phyloP scores from a whole-genome alignment of 1,139 yeast genomes.

The Hyphopichia khmerensis region DNA sequence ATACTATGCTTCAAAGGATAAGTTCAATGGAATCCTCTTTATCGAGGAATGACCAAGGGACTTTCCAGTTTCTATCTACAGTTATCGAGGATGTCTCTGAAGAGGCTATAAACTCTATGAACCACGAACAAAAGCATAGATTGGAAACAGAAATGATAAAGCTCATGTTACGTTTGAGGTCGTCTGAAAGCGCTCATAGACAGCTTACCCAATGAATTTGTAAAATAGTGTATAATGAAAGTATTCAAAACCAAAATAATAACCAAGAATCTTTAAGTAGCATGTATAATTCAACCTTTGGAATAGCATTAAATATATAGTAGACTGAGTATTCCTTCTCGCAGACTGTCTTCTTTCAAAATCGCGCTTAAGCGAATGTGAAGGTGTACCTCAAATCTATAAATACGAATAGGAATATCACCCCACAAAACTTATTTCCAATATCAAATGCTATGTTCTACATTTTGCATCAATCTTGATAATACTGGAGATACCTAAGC shows the following conservation, averaged over 20 bases:
- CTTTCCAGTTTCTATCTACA: background rate
- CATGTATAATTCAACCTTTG: no score
- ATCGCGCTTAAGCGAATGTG: no score
- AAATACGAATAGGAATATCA: no score
- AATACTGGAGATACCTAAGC: no score
- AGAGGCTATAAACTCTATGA: constrained; percentile 17
- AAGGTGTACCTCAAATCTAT: no score
- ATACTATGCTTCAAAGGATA: background rate
- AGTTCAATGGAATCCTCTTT: background rate
- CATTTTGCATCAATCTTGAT: no score
- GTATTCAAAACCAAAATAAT: background rate
- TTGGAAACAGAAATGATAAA: constrained; percentile 33
- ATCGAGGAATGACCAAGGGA: background rate
- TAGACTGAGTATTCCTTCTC: no score
- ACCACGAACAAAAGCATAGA: constrained; percentile 17
- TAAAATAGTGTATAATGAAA: background rate
- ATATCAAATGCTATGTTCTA: no score
- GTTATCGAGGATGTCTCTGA: constrained; percentile 9
- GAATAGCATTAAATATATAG: no score
- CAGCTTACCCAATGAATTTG: background rate
- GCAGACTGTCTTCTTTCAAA: no score
- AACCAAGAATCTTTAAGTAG: no score
- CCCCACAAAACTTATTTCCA: background rate
- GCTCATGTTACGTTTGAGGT: constrained; percentile 33
- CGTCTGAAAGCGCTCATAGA: background rate